Evolutionary conservation across 169 alveolate species (phyloP), one percentile per base, ranked within the genome.

Genomic region (Plasmodium knowlesi): DNA sequence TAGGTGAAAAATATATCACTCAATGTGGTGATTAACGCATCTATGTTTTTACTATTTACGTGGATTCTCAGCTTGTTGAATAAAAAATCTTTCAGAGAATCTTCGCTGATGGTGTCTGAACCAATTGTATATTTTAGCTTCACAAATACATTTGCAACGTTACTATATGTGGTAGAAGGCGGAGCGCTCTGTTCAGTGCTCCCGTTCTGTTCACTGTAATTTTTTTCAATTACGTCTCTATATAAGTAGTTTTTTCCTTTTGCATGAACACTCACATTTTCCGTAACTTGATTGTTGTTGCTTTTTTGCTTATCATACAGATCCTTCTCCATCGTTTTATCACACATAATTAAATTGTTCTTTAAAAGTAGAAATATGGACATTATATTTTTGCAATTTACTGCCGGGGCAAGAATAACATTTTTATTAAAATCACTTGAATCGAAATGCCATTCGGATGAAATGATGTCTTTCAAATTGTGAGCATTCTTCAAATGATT

Each of bases 61-160:
- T 39, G 22, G 54, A 78, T 67, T 76, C 81, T 88, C 50, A 88
- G 41, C 39, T 80, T 79, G 71, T 78, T 78, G 82, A 88, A 79
- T 88, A 88, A 88, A 88, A 88, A 88, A 39, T 50, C 94, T 78
- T 88, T 88, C 41, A 88, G 79, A 50, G 94, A 88, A 57, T 88
- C 83, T 57, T 88, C 82, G 32, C 34, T 41, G 37, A 41, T 61
- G 79, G 50, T 88, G 39, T 88, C 73, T 78, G 89, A 67, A 37
- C 94, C 94, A 79, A 88, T 61, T 57, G 94, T 88, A 79, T 88
- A 79, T 80, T 88, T 88, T 79, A 88, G 73, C 73, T 88, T 88
- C 70, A 88, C 89, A 78, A 88, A 88, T 57, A 88, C 57, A 67
- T 88, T 79, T 25, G 88, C 90, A 78, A 88, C 32, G 41, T 80